Evolutionary conservation across 2,329 filamentous ascomycete species (phyloP).

Genomic region (Magnaporthiopsis incrustans): DNA sequence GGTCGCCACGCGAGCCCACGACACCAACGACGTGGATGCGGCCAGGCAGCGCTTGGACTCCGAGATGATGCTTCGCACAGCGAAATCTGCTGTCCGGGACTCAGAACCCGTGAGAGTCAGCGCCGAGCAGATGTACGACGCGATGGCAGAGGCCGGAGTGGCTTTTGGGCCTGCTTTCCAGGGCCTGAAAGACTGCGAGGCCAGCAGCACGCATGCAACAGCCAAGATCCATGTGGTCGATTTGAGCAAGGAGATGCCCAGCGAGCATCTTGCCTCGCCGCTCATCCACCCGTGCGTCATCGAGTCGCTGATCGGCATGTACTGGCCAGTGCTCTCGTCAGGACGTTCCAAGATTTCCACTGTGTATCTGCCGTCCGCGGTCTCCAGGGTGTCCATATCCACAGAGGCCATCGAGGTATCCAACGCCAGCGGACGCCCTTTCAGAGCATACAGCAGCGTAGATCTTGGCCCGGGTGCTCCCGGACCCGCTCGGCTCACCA

Average conservation of each 20-base stretch:
- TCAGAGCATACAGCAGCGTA: slow-evolving; percentile 29
- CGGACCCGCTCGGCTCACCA: slow-evolving; percentile 26
- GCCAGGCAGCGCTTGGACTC: slow-evolving; percentile 21
- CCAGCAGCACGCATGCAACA: slow-evolving; percentile 23
- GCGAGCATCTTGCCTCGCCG: slow-evolving; percentile 22
- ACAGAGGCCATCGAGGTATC: slow-evolving; percentile 18
- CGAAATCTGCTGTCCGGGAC: slow-evolving; percentile 21
- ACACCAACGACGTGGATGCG: slow-evolving; percentile 33
- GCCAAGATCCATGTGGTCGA: slow-evolving; percentile 28
- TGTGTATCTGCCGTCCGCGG: slow-evolving; percentile 34
- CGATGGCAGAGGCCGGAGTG: slow-evolving; percentile 36
- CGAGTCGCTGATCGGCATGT: slow-evolving; percentile 32
- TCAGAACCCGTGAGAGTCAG: slow-evolving; percentile 22
- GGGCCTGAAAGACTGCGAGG: slow-evolving; percentile 36
- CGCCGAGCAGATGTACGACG: slow-evolving; percentile 34
- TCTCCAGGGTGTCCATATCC: slow-evolving; percentile 29
- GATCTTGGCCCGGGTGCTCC: slow-evolving; percentile 20
- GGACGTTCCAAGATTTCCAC: slow-evolving; percentile 22
- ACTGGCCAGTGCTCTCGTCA: slow-evolving; percentile 29
- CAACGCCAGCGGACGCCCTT: slow-evolving; percentile 20
- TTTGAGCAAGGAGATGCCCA: slow-evolving; percentile 31
- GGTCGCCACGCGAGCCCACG: slow-evolving; percentile 29
- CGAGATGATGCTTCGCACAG: slow-evolving; percentile 21
- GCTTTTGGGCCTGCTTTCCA: slow-evolving; percentile 45
- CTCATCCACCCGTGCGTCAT: slow-evolving; percentile 30